Base-by-base conservation (phyloP, 345 rosid genomes). In the Brassica cretica region DNA sequence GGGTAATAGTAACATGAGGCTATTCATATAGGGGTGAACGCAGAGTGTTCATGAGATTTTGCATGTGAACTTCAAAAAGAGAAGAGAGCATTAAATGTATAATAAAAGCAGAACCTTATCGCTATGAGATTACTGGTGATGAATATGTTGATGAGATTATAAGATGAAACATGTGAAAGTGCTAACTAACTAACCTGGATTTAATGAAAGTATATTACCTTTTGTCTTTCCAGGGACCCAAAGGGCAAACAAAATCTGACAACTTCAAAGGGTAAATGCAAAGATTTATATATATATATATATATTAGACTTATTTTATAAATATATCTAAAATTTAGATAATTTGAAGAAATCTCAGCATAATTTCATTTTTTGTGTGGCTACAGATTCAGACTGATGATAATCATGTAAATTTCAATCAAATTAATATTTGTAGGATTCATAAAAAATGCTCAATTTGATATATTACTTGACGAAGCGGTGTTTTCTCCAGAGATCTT, bases 121-220 rank as follows among this genome's bases (percentile, higher is more conserved):
- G 33, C 32, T 67, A 62, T 19, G 16, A 24, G 16, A 24, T 62
- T 69, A 25, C 53, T 55, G 69, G 51, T 11, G 49, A 69, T 69
- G 62, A 66, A 70, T 51, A 70, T 61, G 70, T 79, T 69, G 78
- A 75, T 75, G 68, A 58, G 68, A 64, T 33, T 32, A 70, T 75
- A 64, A 69, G 79, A 58, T 75, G 83, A 80, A 80, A 19, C 83
- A 70, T 80, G 83, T 80, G 83, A 80, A 70, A 41, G 0, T 39
- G 68, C 83, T 70, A 80, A 70, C 83, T 75, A 75, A 79, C 82
- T 35, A 70, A 70, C 68, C 66, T 64, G 27, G 18, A 64, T 5
- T 69, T 80, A 68, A 74, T 74, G 75, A 64, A 72, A 69, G 70
- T 56, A 63, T 35, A 63, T 35, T 62, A 64, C 66, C 30, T 80